These are phyloP conservation scores for Trichosporon coremiiforme DNA, from an alignment of 1,284 basidiomycete species.

Conservation along the genomic window DNA sequence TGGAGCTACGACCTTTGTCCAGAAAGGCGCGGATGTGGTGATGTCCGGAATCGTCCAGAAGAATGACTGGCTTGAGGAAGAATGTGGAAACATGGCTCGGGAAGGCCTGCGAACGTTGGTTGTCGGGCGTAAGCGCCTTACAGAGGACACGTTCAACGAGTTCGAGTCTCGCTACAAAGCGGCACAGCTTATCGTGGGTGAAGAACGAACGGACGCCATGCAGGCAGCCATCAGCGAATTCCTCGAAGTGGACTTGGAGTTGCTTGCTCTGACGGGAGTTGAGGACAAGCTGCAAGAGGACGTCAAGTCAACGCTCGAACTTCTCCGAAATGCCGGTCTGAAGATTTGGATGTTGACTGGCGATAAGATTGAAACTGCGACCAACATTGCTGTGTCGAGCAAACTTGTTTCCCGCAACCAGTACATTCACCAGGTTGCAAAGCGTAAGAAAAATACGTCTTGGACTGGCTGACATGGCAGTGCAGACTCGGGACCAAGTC, in stretches of 20 bases:
- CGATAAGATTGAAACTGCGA: slow-evolving; percentile 98
- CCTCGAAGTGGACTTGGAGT: slow-evolving; percentile 85
- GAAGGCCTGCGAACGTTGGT: slow-evolving; percentile 95
- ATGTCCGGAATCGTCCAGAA: slow-evolving; percentile 93
- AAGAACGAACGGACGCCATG: slow-evolving; percentile 81
- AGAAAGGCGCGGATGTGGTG: slow-evolving; percentile 97
- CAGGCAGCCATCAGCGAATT: slow-evolving; percentile 70
- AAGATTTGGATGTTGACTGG: slow-evolving; percentile 99
- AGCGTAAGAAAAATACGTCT: slow-evolving; percentile 63
- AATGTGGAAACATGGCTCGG: slow-evolving; percentile 97
- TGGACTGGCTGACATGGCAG: slow-evolving; percentile 56
- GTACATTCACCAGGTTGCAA: slow-evolving; percentile 96
- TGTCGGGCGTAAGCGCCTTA: slow-evolving; percentile 78
- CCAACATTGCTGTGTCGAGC: slow-evolving; percentile 96
- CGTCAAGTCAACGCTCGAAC: slow-evolving; percentile 88
- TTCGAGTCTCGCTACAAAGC: slow-evolving; percentile 77
- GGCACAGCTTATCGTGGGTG: slow-evolving; percentile 70
- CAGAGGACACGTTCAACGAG: slow-evolving; percentile 67
- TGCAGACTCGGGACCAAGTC: slow-evolving; percentile 78
- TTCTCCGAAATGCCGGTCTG: slow-evolving; percentile 92
- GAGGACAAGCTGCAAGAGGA: slow-evolving; percentile 99
- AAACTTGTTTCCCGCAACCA: slow-evolving; percentile 95
- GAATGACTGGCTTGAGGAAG: slow-evolving; percentile 99
- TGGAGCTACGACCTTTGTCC: slow-evolving; percentile 83
- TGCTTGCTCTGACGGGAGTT: slow-evolving; percentile 93